These are phyloP conservation scores for Mycena belliarum DNA, from an alignment of 768 basidiomycete genomes.

Conservation along the genomic window DNA sequence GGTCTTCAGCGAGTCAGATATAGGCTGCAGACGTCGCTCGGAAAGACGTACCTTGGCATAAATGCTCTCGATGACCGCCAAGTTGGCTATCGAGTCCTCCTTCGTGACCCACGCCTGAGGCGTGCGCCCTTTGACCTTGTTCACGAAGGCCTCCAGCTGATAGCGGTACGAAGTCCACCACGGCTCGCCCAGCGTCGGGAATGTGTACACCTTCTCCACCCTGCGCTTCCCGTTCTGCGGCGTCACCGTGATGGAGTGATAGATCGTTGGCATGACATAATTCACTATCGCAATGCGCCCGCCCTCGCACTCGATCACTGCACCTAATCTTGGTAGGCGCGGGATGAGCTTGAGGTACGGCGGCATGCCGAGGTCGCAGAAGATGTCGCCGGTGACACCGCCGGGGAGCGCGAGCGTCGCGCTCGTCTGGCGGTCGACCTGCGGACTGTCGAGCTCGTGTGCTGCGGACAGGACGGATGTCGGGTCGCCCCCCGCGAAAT, in stretches of 20 bases:
- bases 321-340: constrained; percentile 34
- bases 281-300: constrained; percentile 38
- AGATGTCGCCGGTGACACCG: constrained; percentile 36
- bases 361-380: constrained; percentile 35
- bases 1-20: background rate
- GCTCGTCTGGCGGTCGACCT: constrained; percentile 33
- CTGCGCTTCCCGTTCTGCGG: constrained; percentile 26
- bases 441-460: constrained; percentile 24
- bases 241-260: constrained; percentile 50
- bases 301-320: constrained; percentile 43
- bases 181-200: constrained; percentile 47
- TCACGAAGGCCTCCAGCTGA: constrained; percentile 66
- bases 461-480: constrained; percentile 41
- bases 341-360: constrained; percentile 37
- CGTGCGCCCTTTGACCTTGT: constrained; percentile 51
- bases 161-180: constrained; percentile 62
- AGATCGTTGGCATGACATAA: constrained; percentile 37
- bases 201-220: constrained; percentile 48
- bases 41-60: constrained; percentile 46
- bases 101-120: constrained; percentile 55
- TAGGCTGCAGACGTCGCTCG: no score
- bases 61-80: constrained; percentile 58
- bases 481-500: constrained; percentile 45
- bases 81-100: constrained; percentile 57
- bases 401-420: constrained; percentile 35